Conservation (phyloP, 768 basidiomycete genomes). For the Phylloporus sp. region DNA sequence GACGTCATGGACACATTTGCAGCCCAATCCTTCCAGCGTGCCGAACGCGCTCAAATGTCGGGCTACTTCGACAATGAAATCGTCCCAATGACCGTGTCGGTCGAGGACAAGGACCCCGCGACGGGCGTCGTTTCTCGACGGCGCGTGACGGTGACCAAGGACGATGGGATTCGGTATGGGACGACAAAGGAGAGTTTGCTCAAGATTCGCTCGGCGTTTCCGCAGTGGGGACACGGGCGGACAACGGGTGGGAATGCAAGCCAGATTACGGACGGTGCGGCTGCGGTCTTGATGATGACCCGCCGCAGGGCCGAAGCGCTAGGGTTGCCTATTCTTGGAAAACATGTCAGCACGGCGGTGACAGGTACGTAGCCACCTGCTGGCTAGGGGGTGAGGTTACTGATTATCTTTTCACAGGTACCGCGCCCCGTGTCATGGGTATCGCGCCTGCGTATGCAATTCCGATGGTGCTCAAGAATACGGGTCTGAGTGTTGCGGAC, state of each 20-base stretch:
- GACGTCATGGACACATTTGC: slow-evolving; percentile 75
- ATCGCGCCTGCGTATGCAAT: slow-evolving; percentile 84
- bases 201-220: slow-evolving; percentile 73
- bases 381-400: not conserved
- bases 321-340: slow-evolving; percentile 68
- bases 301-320: slow-evolving; percentile 73
- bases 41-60: slow-evolving; percentile 64
- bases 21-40: slow-evolving; percentile 71
- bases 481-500: slow-evolving; percentile 61
- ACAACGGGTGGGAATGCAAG: slow-evolving; percentile 87
- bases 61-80: slow-evolving; percentile 69
- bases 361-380: slow-evolving; percentile 40
- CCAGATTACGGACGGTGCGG: slow-evolving; percentile 81
- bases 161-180: slow-evolving; percentile 75
- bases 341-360: slow-evolving; percentile 68
- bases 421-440: slow-evolving; percentile 82
- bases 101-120: slow-evolving; percentile 53
- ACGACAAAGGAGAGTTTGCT: slow-evolving; percentile 61
- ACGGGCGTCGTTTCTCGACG: slow-evolving; percentile 44
- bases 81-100: slow-evolving; percentile 66
- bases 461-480: slow-evolving; percentile 63
- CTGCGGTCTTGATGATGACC: slow-evolving; percentile 77
- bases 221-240: slow-evolving; percentile 68
- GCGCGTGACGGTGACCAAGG: slow-evolving; percentile 53
- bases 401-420: slow-evolving; percentile 36